phyloP scores from a whole-genome alignment of 2,329 filamentous ascomycete genomes.

The Passalora sequoiae region DNA sequence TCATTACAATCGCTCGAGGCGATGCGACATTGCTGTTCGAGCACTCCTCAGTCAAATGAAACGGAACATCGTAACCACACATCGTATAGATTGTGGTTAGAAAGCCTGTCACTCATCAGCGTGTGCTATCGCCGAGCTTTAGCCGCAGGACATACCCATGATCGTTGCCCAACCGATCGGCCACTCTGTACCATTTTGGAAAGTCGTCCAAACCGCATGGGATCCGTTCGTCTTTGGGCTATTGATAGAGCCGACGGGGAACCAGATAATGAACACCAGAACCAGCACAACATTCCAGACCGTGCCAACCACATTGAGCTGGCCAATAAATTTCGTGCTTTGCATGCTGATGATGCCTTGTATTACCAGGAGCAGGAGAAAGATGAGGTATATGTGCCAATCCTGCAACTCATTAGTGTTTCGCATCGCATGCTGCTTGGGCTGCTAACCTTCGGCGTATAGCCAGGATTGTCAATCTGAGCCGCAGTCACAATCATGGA shows the following conservation, averaged over 20 bases:
- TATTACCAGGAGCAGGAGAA: conserved; percentile 30
- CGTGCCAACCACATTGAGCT: conserved; percentile 28
- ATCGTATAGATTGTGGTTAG: conserved; percentile 45
- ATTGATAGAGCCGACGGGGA: conserved; percentile 31
- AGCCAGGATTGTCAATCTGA: conserved; percentile 33
- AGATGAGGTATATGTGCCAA: conserved; percentile 35
- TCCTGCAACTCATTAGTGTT: conserved; percentile 15
- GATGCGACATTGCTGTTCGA: conserved; percentile 32
- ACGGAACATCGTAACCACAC: conserved; percentile 33
- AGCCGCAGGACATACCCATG: conserved; percentile 52
- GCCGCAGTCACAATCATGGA: conserved; percentile 35
- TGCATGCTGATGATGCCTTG: conserved; percentile 35
- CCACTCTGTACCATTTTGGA: conserved; percentile 28
- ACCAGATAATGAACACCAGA: conserved; percentile 37
- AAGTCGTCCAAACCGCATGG: conserved; percentile 18
- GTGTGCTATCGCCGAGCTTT: too few species aligned
- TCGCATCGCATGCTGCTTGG: background rate
- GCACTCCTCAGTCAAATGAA: conserved; percentile 34
- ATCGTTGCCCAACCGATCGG: conserved; percentile 32
- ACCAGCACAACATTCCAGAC: conserved; percentile 32
- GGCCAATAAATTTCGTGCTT: conserved; percentile 32
- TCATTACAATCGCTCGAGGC: conserved; percentile 33
- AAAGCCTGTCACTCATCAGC: conserved; percentile 32
- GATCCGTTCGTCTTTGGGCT: conserved; percentile 25
- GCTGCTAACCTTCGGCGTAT: conserved; percentile 18